These are phyloP conservation scores for Sporothrix inflata DNA, from an alignment of 2,329 filamentous ascomycete species.

Conservation along the genomic window DNA sequence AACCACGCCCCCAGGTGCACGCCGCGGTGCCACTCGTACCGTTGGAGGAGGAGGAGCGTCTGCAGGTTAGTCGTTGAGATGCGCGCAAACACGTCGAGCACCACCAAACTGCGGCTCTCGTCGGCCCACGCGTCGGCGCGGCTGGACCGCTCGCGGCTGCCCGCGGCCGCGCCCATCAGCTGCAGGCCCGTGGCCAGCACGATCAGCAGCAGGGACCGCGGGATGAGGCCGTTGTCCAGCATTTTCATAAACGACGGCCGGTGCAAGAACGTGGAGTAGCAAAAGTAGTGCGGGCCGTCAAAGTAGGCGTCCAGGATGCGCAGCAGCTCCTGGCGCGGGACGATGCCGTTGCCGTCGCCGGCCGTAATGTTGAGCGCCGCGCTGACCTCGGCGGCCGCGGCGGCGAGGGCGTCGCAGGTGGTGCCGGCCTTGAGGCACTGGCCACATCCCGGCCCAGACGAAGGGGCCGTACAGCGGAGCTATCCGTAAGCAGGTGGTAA, in stretches of 20 bases:
- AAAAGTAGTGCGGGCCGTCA: constrained; percentile 23
- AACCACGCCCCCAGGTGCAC: constrained; percentile 19
- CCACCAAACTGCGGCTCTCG: constrained; percentile 15
- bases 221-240: constrained; percentile 17
- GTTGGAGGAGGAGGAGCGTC: constrained; percentile 15
- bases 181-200: constrained; percentile 23
- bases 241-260: constrained; percentile 23
- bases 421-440: constrained; percentile 8
- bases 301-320: constrained; percentile 21
- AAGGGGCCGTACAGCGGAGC: constrained; percentile 15
- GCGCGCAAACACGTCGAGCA: constrained; percentile 20
- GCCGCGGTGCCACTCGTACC: constrained; percentile 25
- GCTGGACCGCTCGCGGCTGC: not conserved
- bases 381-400: too few species aligned
- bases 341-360: not conserved
- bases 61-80: constrained; percentile 22
- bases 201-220: not conserved
- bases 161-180: not conserved
- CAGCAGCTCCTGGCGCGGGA: not conserved
- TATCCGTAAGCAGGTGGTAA: not conserved
- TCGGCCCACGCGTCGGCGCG: constrained; percentile 19
- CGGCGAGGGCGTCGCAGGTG: not conserved
- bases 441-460: not conserved
- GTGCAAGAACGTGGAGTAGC: constrained; percentile 21
- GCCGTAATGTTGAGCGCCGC: not conserved